phyloP scores from a whole-genome alignment of 2,329 filamentous ascomycete species.

The Fusarium oligoseptatum region DNA sequence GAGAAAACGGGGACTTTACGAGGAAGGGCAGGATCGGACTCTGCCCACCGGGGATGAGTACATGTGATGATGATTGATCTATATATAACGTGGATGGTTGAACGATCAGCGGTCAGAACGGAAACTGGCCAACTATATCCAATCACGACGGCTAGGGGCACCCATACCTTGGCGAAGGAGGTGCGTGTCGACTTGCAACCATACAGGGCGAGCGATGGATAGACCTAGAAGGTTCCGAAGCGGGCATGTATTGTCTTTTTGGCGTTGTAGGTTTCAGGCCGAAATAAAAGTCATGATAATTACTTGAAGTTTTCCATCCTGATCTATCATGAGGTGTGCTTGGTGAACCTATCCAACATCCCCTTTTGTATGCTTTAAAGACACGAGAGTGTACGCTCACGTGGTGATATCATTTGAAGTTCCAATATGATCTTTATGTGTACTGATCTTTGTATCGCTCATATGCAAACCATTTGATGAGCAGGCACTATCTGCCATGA shows the following conservation, averaged over 20 bases:
- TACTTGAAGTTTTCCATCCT: neutral
- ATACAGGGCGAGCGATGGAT: constrained; percentile 18
- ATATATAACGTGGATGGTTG: neutral
- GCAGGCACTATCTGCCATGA: neutral
- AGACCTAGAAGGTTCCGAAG: constrained; percentile 30
- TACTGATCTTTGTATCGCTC: neutral
- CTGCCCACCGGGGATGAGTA: neutral
- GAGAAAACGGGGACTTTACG: neutral
- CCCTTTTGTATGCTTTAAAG: neutral
- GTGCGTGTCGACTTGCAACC: neutral
- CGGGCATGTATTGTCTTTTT: constrained; percentile 21
- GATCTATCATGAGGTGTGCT: neutral
- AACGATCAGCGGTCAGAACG: neutral
- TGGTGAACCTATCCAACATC: neutral
- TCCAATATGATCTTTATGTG: neutral
- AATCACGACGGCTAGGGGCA: neutral
- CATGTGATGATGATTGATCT: constrained; percentile 4
- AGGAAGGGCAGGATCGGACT: constrained; percentile 1
- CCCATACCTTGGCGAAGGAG: neutral
- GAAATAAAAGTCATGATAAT: constrained; percentile 16
- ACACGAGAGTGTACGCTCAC: neutral
- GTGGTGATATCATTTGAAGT: neutral
- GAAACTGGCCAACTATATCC: neutral
- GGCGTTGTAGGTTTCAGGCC: constrained; percentile 30
- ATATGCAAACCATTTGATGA: neutral